Evolutionary conservation across 768 basidiomycete species (phyloP).

Genomic region (Hygrocybe coccinea): DNA sequence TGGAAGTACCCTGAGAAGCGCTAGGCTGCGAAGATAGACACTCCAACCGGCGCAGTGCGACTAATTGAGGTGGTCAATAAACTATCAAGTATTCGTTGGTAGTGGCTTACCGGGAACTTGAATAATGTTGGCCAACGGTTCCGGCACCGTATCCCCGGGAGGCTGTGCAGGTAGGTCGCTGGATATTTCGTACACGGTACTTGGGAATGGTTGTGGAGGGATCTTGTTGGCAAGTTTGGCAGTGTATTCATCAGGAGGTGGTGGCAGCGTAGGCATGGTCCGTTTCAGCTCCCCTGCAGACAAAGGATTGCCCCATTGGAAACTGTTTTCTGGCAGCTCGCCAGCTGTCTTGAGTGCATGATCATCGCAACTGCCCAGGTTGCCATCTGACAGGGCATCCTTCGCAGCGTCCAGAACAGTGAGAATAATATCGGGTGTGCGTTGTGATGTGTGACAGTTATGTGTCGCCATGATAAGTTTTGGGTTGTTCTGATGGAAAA

Average conservation of each 20-base stretch:
- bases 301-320: background rate
- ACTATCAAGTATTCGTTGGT: background rate
- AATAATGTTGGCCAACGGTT: background rate
- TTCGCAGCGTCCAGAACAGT: background rate
- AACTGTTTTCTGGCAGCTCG: background rate
- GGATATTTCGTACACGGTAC: background rate
- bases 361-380: background rate
- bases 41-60: background rate
- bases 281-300: background rate
- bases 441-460: background rate
- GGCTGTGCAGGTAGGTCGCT: background rate
- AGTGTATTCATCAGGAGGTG: background rate
- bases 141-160: background rate
- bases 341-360: background rate
- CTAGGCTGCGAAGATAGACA: background rate
- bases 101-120: background rate
- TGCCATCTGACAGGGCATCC: background rate
- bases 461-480: background rate
- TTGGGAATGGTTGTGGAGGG: background rate
- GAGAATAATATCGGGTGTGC: background rate
- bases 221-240: background rate
- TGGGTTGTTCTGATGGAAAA: conserved; percentile 1
- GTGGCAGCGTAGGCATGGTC: background rate
- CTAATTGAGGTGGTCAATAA: background rate
- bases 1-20: background rate